phyloP scores from a whole-genome alignment of 306 rosid genomes.

The Arachis hypogaea region DNA sequence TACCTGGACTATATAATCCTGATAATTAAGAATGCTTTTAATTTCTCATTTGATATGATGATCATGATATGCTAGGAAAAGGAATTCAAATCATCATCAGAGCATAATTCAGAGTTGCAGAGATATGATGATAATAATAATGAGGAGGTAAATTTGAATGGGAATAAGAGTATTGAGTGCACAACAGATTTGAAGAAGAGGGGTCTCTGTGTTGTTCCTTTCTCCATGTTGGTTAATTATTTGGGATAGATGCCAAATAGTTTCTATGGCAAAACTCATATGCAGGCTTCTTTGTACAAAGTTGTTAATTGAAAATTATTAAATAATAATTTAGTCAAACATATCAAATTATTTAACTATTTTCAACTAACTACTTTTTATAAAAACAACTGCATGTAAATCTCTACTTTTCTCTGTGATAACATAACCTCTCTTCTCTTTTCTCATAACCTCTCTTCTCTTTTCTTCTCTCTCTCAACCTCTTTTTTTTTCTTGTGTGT shows the following conservation, averaged over 20 bases:
- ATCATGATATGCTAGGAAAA: constrained; percentile 53
- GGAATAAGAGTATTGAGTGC: constrained; percentile 46
- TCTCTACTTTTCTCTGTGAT: neutral
- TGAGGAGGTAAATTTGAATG: constrained; percentile 36
- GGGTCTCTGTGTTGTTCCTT: constrained; percentile 80
- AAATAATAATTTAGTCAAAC: too few relatives aligned
- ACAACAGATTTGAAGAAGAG: constrained; percentile 65
- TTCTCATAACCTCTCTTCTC: constrained; percentile 24
- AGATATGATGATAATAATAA: constrained; percentile 43
- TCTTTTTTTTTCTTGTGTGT: constrained; percentile 23
- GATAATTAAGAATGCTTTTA: too few relatives aligned
- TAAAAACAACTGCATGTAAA: too few relatives aligned
- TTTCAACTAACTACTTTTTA: too few relatives aligned
- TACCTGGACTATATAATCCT: neutral
- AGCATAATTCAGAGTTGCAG: constrained; percentile 51
- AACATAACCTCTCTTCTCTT: constrained; percentile 20
- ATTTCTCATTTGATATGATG: neutral
- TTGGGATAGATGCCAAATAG: constrained; percentile 59
- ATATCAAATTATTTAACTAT: too few relatives aligned
- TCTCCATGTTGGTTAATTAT: constrained; percentile 71
- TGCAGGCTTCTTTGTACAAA: too few relatives aligned
- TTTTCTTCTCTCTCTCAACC: constrained; percentile 14
- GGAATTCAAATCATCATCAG: constrained; percentile 43
- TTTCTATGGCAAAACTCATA: neutral
- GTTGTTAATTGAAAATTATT: too few relatives aligned